These are phyloP conservation scores for Bryoerythrophyllum caledonicum DNA, from an alignment of 225 moss, liverwort and hornwort species.

Conservation along the genomic window DNA sequence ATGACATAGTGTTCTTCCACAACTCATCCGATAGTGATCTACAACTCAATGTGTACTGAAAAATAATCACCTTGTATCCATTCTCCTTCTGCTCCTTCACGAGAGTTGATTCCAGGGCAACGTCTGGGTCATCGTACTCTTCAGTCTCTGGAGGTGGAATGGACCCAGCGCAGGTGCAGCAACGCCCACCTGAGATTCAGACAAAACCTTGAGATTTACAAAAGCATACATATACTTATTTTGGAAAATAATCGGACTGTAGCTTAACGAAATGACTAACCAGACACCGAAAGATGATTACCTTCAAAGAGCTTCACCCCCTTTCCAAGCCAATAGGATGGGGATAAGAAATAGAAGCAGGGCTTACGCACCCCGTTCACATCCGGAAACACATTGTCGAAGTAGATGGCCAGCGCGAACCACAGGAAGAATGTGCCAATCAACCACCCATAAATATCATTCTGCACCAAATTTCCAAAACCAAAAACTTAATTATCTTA, in stretches of 20 bases:
- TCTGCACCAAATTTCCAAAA: slow-evolving; percentile 42
- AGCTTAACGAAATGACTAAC: background rate
- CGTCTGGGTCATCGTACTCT: slow-evolving; percentile 76
- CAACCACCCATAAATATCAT: slow-evolving; percentile 66
- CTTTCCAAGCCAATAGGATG: slow-evolving; percentile 86
- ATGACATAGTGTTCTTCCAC: background rate
- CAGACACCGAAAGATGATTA: slow-evolving; percentile 29
- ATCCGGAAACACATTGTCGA: slow-evolving; percentile 93
- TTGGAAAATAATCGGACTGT: background rate
- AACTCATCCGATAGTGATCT: background rate
- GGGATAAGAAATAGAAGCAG: slow-evolving; percentile 81
- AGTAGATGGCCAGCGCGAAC: slow-evolving; percentile 78
- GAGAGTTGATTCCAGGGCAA: slow-evolving; percentile 64
- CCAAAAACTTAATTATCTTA: background rate
- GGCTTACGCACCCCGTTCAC: slow-evolving; percentile 95
- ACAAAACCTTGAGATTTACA: background rate
- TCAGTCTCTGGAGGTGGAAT: slow-evolving; percentile 59
- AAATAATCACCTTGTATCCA: slow-evolving; percentile 33
- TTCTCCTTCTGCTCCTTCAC: slow-evolving; percentile 69
- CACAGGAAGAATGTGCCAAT: slow-evolving; percentile 67
- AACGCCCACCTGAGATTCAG: slow-evolving; percentile 65
- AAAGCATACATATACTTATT: background rate
- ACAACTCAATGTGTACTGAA: background rate
- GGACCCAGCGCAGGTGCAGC: slow-evolving; percentile 60
- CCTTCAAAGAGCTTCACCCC: slow-evolving; percentile 60